Base-by-base conservation (phyloP, 495 filamentous ascomycete species). In the Schizothecium vesticola region DNA sequence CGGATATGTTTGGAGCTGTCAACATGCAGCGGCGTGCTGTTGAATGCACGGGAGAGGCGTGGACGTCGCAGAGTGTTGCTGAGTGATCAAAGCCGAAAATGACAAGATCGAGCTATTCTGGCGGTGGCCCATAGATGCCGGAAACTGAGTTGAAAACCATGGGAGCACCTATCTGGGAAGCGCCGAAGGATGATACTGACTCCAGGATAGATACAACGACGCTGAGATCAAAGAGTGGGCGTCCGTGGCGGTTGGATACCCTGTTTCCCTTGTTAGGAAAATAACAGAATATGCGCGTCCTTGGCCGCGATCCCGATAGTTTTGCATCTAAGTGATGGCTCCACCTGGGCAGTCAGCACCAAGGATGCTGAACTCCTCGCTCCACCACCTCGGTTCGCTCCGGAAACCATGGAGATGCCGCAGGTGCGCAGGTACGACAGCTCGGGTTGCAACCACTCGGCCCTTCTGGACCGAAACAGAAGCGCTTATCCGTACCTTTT, bases 1-100 rank as follows among this genome's bases (percentile, higher is more conserved):
- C 28, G 24, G 63, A 57, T 65, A 58, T 25, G 63, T 58, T 65
- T 7, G 43, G 55, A 58, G 24, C 56, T 56, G 63, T 36, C 63
- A 58, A 25, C 19, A 57, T 13, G 43, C 62, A 64, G 9, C 5
- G 43, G 62, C 62, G 33, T 7, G 24, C 43, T 51, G 43, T 51
- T 51, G 43, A 3, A 51, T 51, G 43, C 19, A 51, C 16, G 43
- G 43, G 19, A 51, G 43, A 2, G 43, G 43, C 43, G 43, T 51
- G 43, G 43, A 51, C 16, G 43, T 51, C 43, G 43, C 43, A 51
- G 43, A 51, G 43, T 33, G 31, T 51, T 51, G 43, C 43, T 51
- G 19, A n/a, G 43, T 51, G 16, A 51, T 51, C 43, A 9, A n/a
- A 12, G 43, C 43, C 2, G 43, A 7, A 51, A 51, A 6, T 51